Evolutionary conservation across 306 rosid genomes (phyloP).

Genomic region (Cucurbita argyrosperma): DNA sequence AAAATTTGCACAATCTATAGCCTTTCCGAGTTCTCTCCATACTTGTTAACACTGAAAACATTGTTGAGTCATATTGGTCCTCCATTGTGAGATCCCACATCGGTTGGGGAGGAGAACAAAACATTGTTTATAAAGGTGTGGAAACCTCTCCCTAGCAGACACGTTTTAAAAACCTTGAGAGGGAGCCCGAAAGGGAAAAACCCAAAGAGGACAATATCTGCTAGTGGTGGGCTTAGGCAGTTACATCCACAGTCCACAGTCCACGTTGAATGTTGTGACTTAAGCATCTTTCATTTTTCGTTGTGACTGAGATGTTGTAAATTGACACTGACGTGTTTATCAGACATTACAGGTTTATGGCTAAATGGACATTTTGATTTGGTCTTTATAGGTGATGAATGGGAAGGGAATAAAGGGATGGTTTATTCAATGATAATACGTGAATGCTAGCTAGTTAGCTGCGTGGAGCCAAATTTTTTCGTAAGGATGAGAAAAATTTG

Average conservation of each 20-base stretch:
- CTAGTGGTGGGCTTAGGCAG: too few relatives aligned
- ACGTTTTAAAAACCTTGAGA: too few relatives aligned
- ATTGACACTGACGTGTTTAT: not conserved
- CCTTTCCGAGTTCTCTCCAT: not conserved
- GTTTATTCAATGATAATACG: not conserved
- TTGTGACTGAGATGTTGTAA: not conserved
- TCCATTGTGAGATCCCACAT: not conserved
- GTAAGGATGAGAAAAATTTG: not conserved
- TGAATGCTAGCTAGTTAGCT: not conserved
- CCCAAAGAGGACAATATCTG: too few relatives aligned
- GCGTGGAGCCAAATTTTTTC: not conserved
- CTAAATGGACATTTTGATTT: not conserved
- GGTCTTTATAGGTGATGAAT: not conserved
- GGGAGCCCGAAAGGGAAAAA: too few relatives aligned
- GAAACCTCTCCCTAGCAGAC: too few relatives aligned
- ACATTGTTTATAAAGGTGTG: too few relatives aligned
- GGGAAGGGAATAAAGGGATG: not conserved
- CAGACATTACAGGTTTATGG: not conserved
- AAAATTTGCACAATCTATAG: not conserved
- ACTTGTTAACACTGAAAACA: not conserved
- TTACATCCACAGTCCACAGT: too few relatives aligned
- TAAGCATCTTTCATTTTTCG: not conserved
- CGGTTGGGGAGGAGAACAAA: too few relatives aligned
- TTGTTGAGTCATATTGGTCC: not conserved
- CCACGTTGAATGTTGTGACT: not conserved